A percentile compares a stretch with the other conserved stretches of the same genome.
Evolutionary conservation across 257 asterid species (phyloP).

Genomic region (Petunia secreta): DNA sequence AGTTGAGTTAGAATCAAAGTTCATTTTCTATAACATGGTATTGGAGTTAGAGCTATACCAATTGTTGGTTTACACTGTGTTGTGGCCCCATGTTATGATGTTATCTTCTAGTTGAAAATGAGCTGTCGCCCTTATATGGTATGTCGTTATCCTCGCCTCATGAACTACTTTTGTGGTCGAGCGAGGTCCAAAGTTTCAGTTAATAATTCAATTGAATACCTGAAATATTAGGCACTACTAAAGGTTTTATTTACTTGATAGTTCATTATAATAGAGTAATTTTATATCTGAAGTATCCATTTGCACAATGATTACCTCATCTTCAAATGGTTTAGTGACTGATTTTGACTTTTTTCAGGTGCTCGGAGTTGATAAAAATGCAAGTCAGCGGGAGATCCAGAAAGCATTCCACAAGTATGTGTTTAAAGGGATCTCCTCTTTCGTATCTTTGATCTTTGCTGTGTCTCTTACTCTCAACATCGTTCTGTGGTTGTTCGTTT

Average conservation of each 20-base stretch:
- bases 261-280: not conserved
- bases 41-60: too few relatives aligned
- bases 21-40: too few relatives aligned
- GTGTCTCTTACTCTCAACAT: not conserved
- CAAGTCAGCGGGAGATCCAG: constrained; percentile 88
- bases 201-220: not conserved
- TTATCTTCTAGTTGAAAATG: too few relatives aligned
- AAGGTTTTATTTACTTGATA: not conserved
- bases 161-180: too few relatives aligned
- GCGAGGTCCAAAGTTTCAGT: too few relatives aligned
- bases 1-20: too few relatives aligned
- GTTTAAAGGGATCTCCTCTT: not conserved
- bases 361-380: constrained; percentile 81
- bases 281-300: not conserved
- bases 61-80: too few relatives aligned
- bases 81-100: too few relatives aligned
- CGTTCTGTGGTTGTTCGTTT: not conserved
- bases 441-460: constrained; percentile 11
- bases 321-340: not conserved
- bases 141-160: too few relatives aligned
- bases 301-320: not conserved
- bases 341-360: constrained; percentile 46
- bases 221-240: not conserved
- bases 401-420: constrained; percentile 97
- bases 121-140: too few relatives aligned